Evolutionary conservation across 2,329 filamentous ascomycete genomes (phyloP).

Genomic region (Alternaria viburni): DNA sequence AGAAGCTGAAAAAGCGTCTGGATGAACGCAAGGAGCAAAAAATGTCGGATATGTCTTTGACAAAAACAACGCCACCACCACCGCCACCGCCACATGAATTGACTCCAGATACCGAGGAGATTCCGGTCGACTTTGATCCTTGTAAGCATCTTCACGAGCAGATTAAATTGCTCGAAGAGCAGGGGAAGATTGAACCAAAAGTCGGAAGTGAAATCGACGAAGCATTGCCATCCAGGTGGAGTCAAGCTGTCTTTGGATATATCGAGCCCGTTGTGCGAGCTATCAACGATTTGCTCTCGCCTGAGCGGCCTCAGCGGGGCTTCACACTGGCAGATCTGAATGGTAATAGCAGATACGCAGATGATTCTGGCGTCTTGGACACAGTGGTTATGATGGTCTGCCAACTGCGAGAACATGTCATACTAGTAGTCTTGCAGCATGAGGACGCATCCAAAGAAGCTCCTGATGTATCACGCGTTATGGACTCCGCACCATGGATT

Average conservation of each 20-base stretch:
- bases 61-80: neutral
- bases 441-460: neutral
- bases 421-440: neutral
- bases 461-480: neutral
- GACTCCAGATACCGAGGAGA: neutral
- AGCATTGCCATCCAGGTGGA: neutral
- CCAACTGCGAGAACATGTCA: neutral
- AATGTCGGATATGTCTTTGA: neutral
- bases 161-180: neutral
- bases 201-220: neutral
- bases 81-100: neutral
- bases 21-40: neutral
- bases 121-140: neutral
- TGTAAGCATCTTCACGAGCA: conserved; percentile 9
- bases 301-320: neutral
- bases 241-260: neutral
- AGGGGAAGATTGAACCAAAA: neutral
- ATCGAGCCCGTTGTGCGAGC: conserved; percentile 7
- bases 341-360: neutral
- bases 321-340: neutral
- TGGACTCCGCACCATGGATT: conserved; percentile 7
- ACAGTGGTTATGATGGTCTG: neutral
- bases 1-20: neutral
- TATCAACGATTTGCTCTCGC: neutral
- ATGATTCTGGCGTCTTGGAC: neutral